Evolutionary conservation across 2,329 filamentous ascomycete genomes (phyloP).

Genomic region (Verticillium tricorpus): DNA sequence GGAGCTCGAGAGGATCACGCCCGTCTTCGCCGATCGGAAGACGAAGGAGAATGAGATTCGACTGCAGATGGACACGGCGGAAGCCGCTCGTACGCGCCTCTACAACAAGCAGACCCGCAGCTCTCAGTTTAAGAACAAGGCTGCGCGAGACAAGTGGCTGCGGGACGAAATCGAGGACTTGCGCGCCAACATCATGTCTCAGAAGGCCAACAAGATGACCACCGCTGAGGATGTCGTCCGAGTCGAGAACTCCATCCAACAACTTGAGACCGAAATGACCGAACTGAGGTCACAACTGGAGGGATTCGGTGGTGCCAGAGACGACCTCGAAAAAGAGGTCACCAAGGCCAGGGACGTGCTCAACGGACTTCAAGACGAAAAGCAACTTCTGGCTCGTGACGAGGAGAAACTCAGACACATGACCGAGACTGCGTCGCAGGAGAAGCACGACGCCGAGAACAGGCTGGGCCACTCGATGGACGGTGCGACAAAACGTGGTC

Average conservation of each 20-base stretch:
- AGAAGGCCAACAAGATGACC: slow-evolving; percentile 81
- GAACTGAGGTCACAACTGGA: slow-evolving; percentile 69
- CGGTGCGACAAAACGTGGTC: slow-evolving; percentile 75
- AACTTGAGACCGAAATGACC: slow-evolving; percentile 68
- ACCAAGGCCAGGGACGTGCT: slow-evolving; percentile 72
- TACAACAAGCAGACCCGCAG: slow-evolving; percentile 90
- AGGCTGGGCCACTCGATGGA: slow-evolving; percentile 84
- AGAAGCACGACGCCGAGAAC: slow-evolving; percentile 73
- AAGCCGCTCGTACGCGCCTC: slow-evolving; percentile 70
- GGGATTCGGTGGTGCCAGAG: slow-evolving; percentile 71
- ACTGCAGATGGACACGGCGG: slow-evolving; percentile 69
- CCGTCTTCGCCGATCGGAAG: slow-evolving; percentile 70
- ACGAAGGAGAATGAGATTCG: slow-evolving; percentile 67
- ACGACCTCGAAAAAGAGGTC: slow-evolving; percentile 67
- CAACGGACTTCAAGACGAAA: slow-evolving; percentile 77
- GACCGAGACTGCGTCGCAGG: slow-evolving; percentile 68
- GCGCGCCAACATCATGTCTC: slow-evolving; percentile 68
- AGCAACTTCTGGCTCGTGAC: slow-evolving; percentile 82
- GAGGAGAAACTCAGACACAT: slow-evolving; percentile 82
- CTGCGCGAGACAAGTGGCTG: slow-evolving; percentile 81
- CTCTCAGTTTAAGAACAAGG: slow-evolving; percentile 81
- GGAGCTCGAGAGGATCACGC: slow-evolving; percentile 70
- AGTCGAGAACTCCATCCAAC: slow-evolving; percentile 65
- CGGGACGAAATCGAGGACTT: slow-evolving; percentile 71
- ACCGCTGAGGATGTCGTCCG: slow-evolving; percentile 76